Evolutionary conservation across 2,329 filamentous ascomycete genomes (phyloP).

Genomic region (Colletotrichum kahawae): DNA sequence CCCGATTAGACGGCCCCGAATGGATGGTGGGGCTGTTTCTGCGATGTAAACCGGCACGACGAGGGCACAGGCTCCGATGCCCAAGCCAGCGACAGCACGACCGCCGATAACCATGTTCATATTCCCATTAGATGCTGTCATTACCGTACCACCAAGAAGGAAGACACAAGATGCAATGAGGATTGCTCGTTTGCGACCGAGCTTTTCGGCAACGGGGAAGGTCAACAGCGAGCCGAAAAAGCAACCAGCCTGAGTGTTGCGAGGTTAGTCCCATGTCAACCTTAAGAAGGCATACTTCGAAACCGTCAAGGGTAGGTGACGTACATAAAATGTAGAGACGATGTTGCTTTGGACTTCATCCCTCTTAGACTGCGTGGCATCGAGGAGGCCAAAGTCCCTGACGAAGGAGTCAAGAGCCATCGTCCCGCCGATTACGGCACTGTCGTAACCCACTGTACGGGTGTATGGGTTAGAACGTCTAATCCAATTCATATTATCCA

Average conservation of each 20-base stretch:
- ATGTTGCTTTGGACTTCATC: constrained; percentile 31
- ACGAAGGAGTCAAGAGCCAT: background rate
- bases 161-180: constrained; percentile 39
- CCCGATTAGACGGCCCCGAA: constrained; percentile 55
- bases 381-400: constrained; percentile 21
- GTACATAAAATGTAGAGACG: constrained; percentile 49
- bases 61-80: constrained; percentile 54
- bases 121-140: constrained; percentile 32
- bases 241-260: background rate
- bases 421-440: background rate
- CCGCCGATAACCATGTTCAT: constrained; percentile 61
- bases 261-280: background rate
- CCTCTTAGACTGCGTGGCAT: background rate
- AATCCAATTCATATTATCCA: rapidly evolving
- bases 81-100: constrained; percentile 56
- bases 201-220: background rate
- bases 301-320: rapidly evolving
- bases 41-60: constrained; percentile 63
- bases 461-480: rapidly evolving
- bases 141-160: constrained; percentile 51
- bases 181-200: background rate
- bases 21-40: constrained; percentile 58
- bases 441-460: background rate
- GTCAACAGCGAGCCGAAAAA: background rate
- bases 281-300: background rate